Percentiles rank a stretch among this genome's conserved stretches.
phyloP scores from a whole-genome alignment of 148 eudicot genomes.

The Rheum nobile region DNA sequence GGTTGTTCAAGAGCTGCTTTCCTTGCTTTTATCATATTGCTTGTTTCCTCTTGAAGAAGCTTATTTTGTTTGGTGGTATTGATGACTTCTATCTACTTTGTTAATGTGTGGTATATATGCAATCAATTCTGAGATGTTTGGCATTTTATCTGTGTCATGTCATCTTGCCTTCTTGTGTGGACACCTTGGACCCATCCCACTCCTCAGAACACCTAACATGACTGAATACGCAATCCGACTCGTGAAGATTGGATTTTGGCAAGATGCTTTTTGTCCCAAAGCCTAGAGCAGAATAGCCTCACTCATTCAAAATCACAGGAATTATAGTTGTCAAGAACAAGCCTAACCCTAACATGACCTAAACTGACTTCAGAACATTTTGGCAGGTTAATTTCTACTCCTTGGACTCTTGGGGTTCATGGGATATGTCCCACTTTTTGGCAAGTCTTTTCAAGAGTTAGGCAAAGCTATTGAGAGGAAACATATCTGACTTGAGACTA shows the following conservation, averaged over 20 bases:
- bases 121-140: background rate
- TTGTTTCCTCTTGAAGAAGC: too few species aligned
- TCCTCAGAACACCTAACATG: background rate
- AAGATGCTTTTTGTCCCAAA: background rate
- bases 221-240: background rate
- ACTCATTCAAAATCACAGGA: background rate
- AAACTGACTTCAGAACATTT: too few species aligned
- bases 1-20: background rate
- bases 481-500: background rate
- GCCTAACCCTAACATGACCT: background rate
- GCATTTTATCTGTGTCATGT: background rate
- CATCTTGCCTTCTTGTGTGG: background rate
- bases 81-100: background rate
- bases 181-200: background rate
- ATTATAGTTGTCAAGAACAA: background rate
- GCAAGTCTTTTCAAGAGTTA: background rate
- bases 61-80: background rate
- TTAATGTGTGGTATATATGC: background rate
- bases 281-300: background rate
- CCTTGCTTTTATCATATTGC: too few species aligned
- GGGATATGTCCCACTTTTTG: background rate
- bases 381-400: too few species aligned
- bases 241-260: background rate
- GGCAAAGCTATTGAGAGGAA: slow-evolving; percentile 1
- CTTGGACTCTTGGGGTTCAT: background rate